phyloP scores from a whole-genome alignment of 2,329 filamentous ascomycete species.

The Colletotrichum cuscutae region DNA sequence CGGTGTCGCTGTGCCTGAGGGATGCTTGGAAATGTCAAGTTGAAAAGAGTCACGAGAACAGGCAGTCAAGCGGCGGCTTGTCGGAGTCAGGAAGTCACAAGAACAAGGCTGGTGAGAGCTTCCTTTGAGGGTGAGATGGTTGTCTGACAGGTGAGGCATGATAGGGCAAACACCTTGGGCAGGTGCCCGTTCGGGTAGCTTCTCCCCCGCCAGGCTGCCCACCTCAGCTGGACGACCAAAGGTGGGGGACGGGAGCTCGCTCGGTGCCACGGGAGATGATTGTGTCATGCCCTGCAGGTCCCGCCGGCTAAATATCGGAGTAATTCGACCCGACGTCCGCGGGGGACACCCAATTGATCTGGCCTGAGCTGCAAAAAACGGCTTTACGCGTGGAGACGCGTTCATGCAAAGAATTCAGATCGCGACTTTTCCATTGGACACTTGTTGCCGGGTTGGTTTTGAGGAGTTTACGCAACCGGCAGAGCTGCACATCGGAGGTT shows the following conservation, averaged over 20 bases:
- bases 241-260: slow-evolving; percentile 9
- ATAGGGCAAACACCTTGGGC: not conserved
- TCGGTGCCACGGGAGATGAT: slow-evolving; percentile 4
- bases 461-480: slow-evolving; percentile 9
- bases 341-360: slow-evolving; percentile 1
- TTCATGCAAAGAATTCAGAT: not conserved
- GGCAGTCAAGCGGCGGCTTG: not conserved
- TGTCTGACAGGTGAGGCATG: slow-evolving; percentile 7
- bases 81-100: slow-evolving; percentile 3
- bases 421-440: slow-evolving; percentile 14
- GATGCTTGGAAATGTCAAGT: not conserved
- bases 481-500: not conserved
- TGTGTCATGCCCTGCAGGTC: slow-evolving; percentile 12
- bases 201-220: not conserved
- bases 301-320: slow-evolving; percentile 30
- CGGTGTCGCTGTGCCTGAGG: not conserved
- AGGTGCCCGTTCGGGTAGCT: slow-evolving; percentile 1
- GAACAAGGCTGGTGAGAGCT: slow-evolving; percentile 6
- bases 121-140: slow-evolving; percentile 3
- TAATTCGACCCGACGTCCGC: not conserved
- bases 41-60: slow-evolving; percentile 3
- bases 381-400: slow-evolving; percentile 30
- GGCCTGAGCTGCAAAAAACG: not conserved
- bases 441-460: slow-evolving; percentile 22
- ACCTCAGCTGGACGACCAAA: not conserved